Evolutionary conservation across 768 basidiomycete species (phyloP).

Genomic region (Hygrophoropsis aurantiaca): DNA sequence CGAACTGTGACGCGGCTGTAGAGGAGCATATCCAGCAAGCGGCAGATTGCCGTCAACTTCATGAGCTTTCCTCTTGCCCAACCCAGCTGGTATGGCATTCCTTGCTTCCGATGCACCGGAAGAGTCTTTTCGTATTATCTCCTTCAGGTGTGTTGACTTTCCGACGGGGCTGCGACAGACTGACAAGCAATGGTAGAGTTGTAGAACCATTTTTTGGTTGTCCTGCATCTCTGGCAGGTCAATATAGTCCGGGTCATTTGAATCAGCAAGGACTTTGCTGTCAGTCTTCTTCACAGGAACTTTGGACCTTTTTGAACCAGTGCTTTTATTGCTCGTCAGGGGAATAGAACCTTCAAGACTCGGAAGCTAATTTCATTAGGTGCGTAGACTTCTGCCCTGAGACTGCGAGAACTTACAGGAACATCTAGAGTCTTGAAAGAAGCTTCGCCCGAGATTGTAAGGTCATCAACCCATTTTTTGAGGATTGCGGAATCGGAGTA

Average conservation of each 20-base stretch:
- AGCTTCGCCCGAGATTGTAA: slow-evolving; percentile 4
- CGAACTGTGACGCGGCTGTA: neutral
- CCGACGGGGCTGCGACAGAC: too few relatives aligned
- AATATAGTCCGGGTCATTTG: slow-evolving; percentile 1
- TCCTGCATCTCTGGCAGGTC: too few relatives aligned
- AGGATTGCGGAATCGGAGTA: slow-evolving; percentile 6
- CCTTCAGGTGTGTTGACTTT: too few relatives aligned
- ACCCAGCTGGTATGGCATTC: too few relatives aligned
- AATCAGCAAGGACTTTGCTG: slow-evolving; percentile 1
- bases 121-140: too few relatives aligned
- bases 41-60: neutral
- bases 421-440: slow-evolving; percentile 3
- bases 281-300: neutral
- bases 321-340: too few relatives aligned
- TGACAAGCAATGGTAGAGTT: too few relatives aligned
- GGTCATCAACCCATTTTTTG: slow-evolving; percentile 18
- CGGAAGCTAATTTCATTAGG: neutral
- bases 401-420: slow-evolving; percentile 5
- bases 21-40: neutral
- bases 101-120: too few relatives aligned
- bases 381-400: too few relatives aligned
- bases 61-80: too few relatives aligned
- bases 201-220: too few relatives aligned
- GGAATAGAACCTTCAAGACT: neutral
- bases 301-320: too few relatives aligned